Percentiles rank a stretch among this genome's conserved stretches.
These are phyloP conservation scores for Diplodia corticola DNA, from an alignment of 2,329 filamentous ascomycete genomes.

Conservation along the genomic window DNA sequence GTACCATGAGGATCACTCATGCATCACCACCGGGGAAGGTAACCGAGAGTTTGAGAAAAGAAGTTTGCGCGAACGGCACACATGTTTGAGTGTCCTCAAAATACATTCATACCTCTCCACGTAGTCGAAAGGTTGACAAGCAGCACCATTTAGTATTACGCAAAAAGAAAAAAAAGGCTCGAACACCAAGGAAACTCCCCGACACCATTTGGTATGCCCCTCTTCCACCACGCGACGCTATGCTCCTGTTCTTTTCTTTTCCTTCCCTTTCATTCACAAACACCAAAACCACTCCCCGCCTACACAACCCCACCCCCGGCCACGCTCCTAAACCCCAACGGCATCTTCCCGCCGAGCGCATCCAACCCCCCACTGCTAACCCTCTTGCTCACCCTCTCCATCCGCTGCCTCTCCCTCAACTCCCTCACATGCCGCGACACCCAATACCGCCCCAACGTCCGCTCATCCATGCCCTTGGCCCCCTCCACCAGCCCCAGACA, in stretches of 20 bases:
- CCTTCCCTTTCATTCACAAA: neutral
- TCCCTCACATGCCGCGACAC: constrained; percentile 32
- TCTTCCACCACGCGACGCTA: neutral
- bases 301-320: constrained; percentile 12
- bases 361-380: neutral
- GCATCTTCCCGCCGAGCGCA: constrained; percentile 5
- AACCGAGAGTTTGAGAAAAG: neutral
- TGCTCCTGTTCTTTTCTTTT: neutral
- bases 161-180: neutral
- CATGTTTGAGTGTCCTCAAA: neutral
- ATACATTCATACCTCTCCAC: neutral
- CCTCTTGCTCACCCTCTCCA: constrained; percentile 1
- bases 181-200: neutral
- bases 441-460: constrained; percentile 58
- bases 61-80: neutral
- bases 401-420: constrained; percentile 26
- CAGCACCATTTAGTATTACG: neutral
- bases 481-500: constrained; percentile 66
- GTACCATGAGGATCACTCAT: no score
- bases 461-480: constrained; percentile 59
- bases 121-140: neutral
- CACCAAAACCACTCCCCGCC: neutral
- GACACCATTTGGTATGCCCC: neutral
- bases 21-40: no score
- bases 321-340: constrained; percentile 10